phyloP scores from a whole-genome alignment of 2,329 filamentous ascomycete genomes.

The Fusarium oxysporum region DNA sequence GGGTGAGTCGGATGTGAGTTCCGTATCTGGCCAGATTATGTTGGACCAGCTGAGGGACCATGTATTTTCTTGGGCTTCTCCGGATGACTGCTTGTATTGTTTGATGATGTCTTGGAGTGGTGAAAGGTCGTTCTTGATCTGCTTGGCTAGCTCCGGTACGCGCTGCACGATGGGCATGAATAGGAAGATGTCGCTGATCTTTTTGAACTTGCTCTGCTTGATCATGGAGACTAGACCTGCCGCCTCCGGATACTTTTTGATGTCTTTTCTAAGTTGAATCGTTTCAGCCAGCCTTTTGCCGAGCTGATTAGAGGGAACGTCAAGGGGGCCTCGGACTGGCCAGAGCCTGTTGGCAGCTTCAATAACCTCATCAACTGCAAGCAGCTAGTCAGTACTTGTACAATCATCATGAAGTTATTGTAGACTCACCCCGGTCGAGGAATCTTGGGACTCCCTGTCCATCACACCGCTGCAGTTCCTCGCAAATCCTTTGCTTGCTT shows the following conservation, averaged over 20 bases:
- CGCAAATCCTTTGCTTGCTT: not conserved
- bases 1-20: not conserved
- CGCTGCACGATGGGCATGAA: not conserved
- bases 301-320: not conserved
- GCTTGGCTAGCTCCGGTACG: fast-evolving
- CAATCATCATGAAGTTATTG: fast-evolving
- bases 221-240: not conserved
- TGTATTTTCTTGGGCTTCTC: not conserved
- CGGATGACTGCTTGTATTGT: not conserved
- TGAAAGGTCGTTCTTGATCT: not conserved
- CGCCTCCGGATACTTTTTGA: not conserved
- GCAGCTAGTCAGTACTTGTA: fast-evolving
- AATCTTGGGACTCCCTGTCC: not conserved
- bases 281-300: fast-evolving
- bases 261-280: not conserved
- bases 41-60: not conserved
- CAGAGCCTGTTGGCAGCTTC: not conserved
- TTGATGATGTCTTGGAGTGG: not conserved
- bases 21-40: not conserved
- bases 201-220: not conserved
- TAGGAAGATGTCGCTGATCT: not conserved
- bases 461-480: not conserved
- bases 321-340: not conserved
- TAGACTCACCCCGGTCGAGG: not conserved
- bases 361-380: not conserved